Evolutionary conservation across 768 basidiomycete genomes (phyloP), one percentile per base, ranked within the genome.

Genomic region (Leccinum boreale): DNA sequence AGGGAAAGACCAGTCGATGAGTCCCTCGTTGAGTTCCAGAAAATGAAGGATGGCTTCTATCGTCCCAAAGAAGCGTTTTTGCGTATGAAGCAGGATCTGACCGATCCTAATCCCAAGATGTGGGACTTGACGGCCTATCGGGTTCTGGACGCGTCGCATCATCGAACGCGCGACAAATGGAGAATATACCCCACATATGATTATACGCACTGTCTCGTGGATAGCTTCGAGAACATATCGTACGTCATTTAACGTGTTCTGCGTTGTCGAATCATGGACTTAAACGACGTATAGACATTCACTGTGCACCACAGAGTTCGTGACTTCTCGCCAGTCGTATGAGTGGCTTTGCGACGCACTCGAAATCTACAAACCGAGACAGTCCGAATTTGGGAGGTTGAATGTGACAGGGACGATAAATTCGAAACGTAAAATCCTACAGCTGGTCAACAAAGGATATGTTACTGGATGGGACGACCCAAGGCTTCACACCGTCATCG

Each of bases 171-270:
- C 10, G 86, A 88, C 71, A 90, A 89, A 67, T 99, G 97, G 97
- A 91, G 83, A 68, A 93, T 99, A 59, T 99, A 99, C 73, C 96
- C 96, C 3, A 98, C 95, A 0, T 99, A 99, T 70, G 97, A 99
- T 71, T 98, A 96, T 72, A 97, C 97, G 0, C 97, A 99, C 77
- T 98, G 97, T 75, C 76, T 99, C 53, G 91, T 92, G 55, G 97
- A 99, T 82, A 98, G 95, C 67, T 90, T 99, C 69, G 97, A 99
- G 73, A 97, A 98, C 71, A 98, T 99, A 62, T 92, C 95, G 97
- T 98, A 67, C 72, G 95, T 85, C 17, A 5, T 44, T 52, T 52
- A 8, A 33, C 35, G 12, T 17, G 19, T 36, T 53, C 17, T 17
- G 23, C 48, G 4, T 55, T 53, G 28, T 50, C 14, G 11, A 17